Evolutionary conservation across 2,329 filamentous ascomycete species (phyloP), one percentile per base, ranked within the genome.

Genomic region (Dryadomyces sulphureus): DNA sequence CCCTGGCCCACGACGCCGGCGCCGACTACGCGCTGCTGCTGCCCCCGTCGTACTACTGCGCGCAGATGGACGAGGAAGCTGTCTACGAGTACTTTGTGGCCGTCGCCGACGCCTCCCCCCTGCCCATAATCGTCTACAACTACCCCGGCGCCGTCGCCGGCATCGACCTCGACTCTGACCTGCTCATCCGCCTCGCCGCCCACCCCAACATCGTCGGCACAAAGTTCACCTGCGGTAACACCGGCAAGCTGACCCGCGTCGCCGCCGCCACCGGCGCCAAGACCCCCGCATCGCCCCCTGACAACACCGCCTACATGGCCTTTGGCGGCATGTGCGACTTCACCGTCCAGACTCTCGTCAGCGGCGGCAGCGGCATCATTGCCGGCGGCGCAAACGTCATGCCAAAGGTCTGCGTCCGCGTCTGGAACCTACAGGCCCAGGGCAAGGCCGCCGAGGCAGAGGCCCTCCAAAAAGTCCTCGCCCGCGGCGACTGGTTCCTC

Each of bases 211-310:
- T 94, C 57, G 68, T 88, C 51, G 87, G 87, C 51, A 89, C 85
- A 46, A 94, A 94, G 63, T 93, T 94, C 70, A 94, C 87, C 36
- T 93, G 86, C 60, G 87, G 84, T 53, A 92, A 86, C 68, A 92
- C 85, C 1, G 87, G 87, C 52, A 94, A 93, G 66, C 73, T 93
- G 53, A 90, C 86, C 12, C 79, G 87, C 27, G 84, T 94, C 5
- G 85, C 86, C 7, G 64, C 73, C 14, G 84, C 78, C 40, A 77
- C 81, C 41, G 67, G 83, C 55, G 84, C 86, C 48, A 77, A 79
- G 61, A 87, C 81, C 0, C 77, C 81, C 11, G 65, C 34, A n/a
- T 17, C 34, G 4, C 16, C 60, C 49, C 59, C 64, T 7, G 66
- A 72, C 50, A 76, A 75, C 30, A 75, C 70, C 19, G 78, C 77